Evolutionary conservation across 192 early-diverging fungal genomes (phyloP), one percentile per base, ranked within the genome.

Genomic region (Umbelopsis sp.): DNA sequence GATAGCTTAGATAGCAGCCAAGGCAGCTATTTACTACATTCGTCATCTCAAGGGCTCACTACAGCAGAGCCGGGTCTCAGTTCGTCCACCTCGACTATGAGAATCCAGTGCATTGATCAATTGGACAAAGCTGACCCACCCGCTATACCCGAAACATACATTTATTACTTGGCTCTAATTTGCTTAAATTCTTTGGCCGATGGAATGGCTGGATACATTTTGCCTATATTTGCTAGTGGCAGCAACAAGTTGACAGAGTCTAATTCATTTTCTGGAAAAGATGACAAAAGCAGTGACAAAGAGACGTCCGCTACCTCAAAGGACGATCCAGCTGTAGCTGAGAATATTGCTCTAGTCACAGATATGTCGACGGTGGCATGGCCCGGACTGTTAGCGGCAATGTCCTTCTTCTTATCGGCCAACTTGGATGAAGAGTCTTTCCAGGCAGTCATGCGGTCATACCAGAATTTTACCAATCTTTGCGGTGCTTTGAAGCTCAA

Each of bases 51-150:
- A 37, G 50, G 30, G 22, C 44, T 51, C 10, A 48, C 75, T 2
- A 46, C 69, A 22, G 81, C 72, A 15, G 35, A 61, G 11, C 78
- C 80, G 9, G 73, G 82, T 12, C 66, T 92, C 22, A 89, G 80
- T 18, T 66, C 80, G 0, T 46, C 61, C 4, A 74, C 71, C 15
- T 91, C 91, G 4, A 80, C 80, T 18, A 88, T 92, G 72, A 91
- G 88, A 65, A 81, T 92, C 1, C 87, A 89, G 81, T 90, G 93
- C 74, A 78, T 97, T 64, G 92, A 95, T 79, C 94, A 95, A 78
- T 85, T 99, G 33, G 98, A 99, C 74, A 98, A 97, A 76, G 80
- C 86, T 9, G 96, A 97, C 15, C 91, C 96, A 21, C 98, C 98
- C 4, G 55, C 76, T 0, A 86, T 97, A 22, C 96, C 98, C 1